Base-by-base conservation (phyloP, 2,329 filamentous ascomycete genomes). In the Dryadomyces quercivorus region DNA sequence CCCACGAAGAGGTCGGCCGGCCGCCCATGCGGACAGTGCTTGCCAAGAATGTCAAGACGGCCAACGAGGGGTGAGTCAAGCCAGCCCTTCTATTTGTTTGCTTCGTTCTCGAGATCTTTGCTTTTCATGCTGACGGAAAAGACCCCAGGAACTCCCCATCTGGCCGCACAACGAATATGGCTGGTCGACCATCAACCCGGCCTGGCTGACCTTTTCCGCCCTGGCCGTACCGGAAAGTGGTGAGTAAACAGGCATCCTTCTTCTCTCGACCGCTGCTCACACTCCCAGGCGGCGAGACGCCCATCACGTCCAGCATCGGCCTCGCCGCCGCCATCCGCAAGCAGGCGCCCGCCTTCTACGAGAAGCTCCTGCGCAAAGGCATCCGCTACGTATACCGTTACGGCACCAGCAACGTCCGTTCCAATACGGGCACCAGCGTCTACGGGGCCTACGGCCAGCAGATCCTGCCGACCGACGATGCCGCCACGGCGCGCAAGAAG, bases 131-230 rank as follows among this genome's bases (percentile, higher is more conserved):
- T 48, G 6, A 48, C 15, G 45, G 7, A 2, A 49, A 2, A 49
- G 47, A 9, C 61, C 61, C 1, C 63, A 60, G 22, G 61, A 60
- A 2, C 55, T 58, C 42, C 61, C 60, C 2, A 59, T 63, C 12
- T 62, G 60, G 40, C 60, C 61, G 7, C 61, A 64, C 49, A 62
- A 63, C 36, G 62, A 64, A 56, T 63, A 63, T 50, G 61, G 59
- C 1, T 50, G 62, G 42, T 61, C 61, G n/a, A 59, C 61, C n/a
- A 61, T 64, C 26, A 61, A 59, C 22, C 61, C 62, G 1, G 60
- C 57, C 5, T 63, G 61, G 56, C 59, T 63, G 20, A 47, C 63
- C 6, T 64, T 65, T 51, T 63, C 59, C 16, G 61, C 62, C 31
- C 54, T 60, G 8, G 55, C 56, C 1, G 56, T 57, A n/a, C 58